Evolutionary conservation across 371 early-diverging fungal species (phyloP).

Genomic region (Mucor mucedo): DNA sequence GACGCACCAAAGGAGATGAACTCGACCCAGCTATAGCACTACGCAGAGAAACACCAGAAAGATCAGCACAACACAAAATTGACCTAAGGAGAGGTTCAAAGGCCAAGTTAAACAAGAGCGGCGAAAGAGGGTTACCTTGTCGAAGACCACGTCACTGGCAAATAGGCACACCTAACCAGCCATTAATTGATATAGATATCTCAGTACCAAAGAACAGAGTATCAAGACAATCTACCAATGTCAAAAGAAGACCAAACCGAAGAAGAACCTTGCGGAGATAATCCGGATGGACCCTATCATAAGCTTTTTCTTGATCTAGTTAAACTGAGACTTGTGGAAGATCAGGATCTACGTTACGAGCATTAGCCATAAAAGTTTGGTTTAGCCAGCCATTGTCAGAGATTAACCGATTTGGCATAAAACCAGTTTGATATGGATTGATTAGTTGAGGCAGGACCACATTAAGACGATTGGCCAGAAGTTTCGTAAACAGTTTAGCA

Average conservation of each 20-base stretch:
- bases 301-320: slow-evolving; percentile 26
- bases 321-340: neutral
- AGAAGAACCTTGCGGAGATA: slow-evolving; percentile 7
- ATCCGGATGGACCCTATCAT: slow-evolving; percentile 21
- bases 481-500: slow-evolving; percentile 8
- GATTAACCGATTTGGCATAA: slow-evolving; percentile 15
- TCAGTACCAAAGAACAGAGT: neutral
- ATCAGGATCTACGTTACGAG: no score
- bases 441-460: neutral
- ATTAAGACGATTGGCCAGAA: neutral
- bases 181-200: slow-evolving; percentile 1
- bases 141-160: slow-evolving; percentile 6
- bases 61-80: no score
- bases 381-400: slow-evolving; percentile 4
- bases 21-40: no score
- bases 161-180: neutral
- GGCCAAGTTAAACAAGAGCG: slow-evolving; percentile 22
- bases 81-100: no score
- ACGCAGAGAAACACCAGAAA: no score
- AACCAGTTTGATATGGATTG: slow-evolving; percentile 10
- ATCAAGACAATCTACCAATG: neutral
- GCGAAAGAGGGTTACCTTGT: slow-evolving; percentile 25
- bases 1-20: no score
- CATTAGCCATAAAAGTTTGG: neutral
- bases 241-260: slow-evolving; percentile 14